Conservation (phyloP, 371 early-diverging fungal species). For the Conidiobolus incongruus region DNA sequence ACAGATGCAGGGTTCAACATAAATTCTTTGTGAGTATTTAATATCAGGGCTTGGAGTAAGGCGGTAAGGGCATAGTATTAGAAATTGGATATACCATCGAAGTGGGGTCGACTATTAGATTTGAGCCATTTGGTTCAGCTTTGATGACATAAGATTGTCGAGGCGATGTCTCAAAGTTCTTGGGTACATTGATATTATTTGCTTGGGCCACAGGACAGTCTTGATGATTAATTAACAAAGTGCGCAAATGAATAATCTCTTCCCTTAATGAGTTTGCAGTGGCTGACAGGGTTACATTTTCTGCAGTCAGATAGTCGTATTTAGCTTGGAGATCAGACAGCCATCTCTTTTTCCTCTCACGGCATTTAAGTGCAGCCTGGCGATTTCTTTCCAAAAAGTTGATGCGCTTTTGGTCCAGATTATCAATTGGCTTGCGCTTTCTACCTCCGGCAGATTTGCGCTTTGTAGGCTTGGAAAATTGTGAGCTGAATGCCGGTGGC, state of each 20-base stretch:
- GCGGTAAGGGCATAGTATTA: too few species aligned
- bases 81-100: too few species aligned
- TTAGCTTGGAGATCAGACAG: neutral
- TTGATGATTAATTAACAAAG: neutral
- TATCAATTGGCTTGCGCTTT: slow-evolving; percentile 2
- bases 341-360: neutral
- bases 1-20: too few species aligned
- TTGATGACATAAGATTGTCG: too few species aligned
- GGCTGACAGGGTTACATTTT: neutral
- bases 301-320: neutral
- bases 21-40: too few species aligned
- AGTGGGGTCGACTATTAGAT: too few species aligned
- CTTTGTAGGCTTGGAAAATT: too few species aligned
- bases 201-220: neutral
- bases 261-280: neutral
- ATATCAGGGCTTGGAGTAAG: too few species aligned
- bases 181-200: neutral
- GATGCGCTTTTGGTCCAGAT: slow-evolving; percentile 3
- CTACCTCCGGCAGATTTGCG: slow-evolving; percentile 2
- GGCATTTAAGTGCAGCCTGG: slow-evolving; percentile 4
- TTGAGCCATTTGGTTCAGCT: too few species aligned
- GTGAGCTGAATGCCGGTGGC: too few species aligned
- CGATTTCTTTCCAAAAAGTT: slow-evolving; percentile 2
- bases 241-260: neutral
- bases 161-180: too few species aligned